Percentiles rank a stretch among this genome's conserved stretches.
Conservation (phyloP, 129 eudicot genomes). For the Artemisia tridentata region DNA sequence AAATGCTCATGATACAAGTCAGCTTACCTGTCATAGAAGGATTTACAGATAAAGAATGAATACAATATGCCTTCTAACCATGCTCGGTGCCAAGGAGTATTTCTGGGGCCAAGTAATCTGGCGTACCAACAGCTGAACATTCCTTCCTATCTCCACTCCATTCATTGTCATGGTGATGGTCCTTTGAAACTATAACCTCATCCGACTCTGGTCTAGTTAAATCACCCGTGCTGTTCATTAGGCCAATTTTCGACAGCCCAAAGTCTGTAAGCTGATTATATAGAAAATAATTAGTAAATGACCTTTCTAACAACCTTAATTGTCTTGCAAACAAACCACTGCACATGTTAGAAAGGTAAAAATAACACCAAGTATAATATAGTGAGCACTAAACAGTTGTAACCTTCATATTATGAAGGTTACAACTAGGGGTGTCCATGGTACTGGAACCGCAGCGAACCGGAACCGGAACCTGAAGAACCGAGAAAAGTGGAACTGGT, state of each 20-base stretch:
- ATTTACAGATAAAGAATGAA: conserved; percentile 15
- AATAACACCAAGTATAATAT: not conserved
- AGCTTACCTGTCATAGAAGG: conserved; percentile 8
- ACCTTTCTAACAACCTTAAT: not conserved
- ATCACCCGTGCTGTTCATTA: conserved; percentile 70
- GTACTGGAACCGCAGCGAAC: no score
- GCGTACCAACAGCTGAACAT: conserved; percentile 87
- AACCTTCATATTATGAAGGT: not conserved
- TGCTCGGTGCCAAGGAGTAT: conserved; percentile 86
- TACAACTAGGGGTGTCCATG: no score
- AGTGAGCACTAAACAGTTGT: not conserved
- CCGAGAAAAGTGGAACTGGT: no score
- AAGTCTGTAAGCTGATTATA: conserved; percentile 85
- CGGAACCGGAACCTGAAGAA: no score
- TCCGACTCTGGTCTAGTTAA: conserved; percentile 49
- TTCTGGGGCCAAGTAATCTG: conserved; percentile 94
- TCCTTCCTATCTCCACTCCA: conserved; percentile 39
- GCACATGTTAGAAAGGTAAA: not conserved
- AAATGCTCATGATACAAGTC: conserved; percentile 22
- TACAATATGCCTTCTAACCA: conserved; percentile 47
- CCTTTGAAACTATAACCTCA: conserved; percentile 30
- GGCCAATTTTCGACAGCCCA: conserved; percentile 86
- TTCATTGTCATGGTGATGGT: conserved; percentile 32
- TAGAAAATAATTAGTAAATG: conserved; percentile 18
- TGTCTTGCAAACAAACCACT: not conserved